Base-by-base conservation (phyloP, 2,329 filamentous ascomycete genomes). In the Blumeria hordei region DNA sequence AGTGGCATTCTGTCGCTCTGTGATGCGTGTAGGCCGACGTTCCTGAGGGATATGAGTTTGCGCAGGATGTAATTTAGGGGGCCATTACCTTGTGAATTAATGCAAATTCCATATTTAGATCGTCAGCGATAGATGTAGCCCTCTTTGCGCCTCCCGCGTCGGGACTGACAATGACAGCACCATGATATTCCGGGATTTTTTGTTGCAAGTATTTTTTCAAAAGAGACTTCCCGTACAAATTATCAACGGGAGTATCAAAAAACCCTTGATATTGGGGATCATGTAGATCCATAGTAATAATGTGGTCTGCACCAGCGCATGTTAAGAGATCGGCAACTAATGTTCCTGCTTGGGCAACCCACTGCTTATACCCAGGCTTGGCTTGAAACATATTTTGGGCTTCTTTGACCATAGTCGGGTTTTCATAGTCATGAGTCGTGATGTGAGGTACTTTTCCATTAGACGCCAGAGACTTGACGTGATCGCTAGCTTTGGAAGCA, bases 241-340 rank as follows among this genome's bases (percentile, higher is more conserved):
- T 98, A 71, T 98, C 92, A 56, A 98, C 92, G 2, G 92, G 92
- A 57, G 96, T 94, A 65, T 98, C 90, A 66, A 98, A 96, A 74
- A 95, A 98, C 55, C 92, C 92, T 69, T 98, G 92, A 65, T 96
- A 96, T 69, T 98, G 88, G 44, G 87, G 85, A 67, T 95, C 90
- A 67, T 92, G 87, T 54, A 98, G 76, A 66, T 98, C 92, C 85
- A 98, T 93, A 35, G 90, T 95, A 67, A 96, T 95, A 66, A 92
- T 82, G 69, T 96, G 92, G 67, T 98, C 90, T 49, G 92, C 88
- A 60, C 92, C 92, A 59, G 92, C 90, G 69, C 88, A 95, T 43
- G 88, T 95, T 60, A 98, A 74, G 47, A 98, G 78, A 67, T 96
- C 88, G 53, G 92, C 92, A 52, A 98, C 84, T 56, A 98, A 76